Conservation (phyloP, 805 yeast genomes). For the Kodamaea lidongshanica region DNA sequence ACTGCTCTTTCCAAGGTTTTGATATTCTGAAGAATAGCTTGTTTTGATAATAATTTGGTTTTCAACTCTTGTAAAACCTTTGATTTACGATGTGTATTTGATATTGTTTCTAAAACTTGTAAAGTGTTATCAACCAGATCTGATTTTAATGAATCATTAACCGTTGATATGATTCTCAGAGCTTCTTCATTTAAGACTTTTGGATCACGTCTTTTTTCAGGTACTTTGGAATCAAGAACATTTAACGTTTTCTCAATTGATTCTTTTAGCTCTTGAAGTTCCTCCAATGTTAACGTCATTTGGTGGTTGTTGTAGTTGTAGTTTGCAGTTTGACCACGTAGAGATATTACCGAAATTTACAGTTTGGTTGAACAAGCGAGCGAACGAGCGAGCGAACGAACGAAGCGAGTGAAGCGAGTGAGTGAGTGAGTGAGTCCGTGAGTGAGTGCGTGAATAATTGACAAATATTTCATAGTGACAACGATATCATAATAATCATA, state of each 20-base stretch:
- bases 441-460: too few relatives aligned
- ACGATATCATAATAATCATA: too few relatives aligned
- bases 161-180: slow-evolving; percentile 4
- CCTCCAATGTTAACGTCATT: too few relatives aligned
- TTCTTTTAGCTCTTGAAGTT: slow-evolving; percentile 17
- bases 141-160: slow-evolving; percentile 2
- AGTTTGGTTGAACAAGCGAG: too few relatives aligned
- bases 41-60: slow-evolving; percentile 2
- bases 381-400: too few relatives aligned
- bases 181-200: slow-evolving; percentile 2
- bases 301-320: too few relatives aligned
- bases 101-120: slow-evolving; percentile 8
- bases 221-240: slow-evolving; percentile 9
- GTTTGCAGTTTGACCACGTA: too few relatives aligned
- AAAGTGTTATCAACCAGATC: slow-evolving; percentile 4
- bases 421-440: too few relatives aligned
- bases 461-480: too few relatives aligned
- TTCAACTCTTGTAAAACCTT: slow-evolving; percentile 7
- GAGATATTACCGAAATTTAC: too few relatives aligned
- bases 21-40: slow-evolving; percentile 3
- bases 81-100: too few relatives aligned
- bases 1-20: slow-evolving; percentile 7
- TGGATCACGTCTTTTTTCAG: slow-evolving; percentile 1
- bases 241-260: slow-evolving; percentile 12
- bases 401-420: too few relatives aligned